A percentile compares a stretch with the other conserved stretches of the same genome.
Conservation (phyloP, 2,329 filamentous ascomycete species). For the Ophiostoma piceae region DNA sequence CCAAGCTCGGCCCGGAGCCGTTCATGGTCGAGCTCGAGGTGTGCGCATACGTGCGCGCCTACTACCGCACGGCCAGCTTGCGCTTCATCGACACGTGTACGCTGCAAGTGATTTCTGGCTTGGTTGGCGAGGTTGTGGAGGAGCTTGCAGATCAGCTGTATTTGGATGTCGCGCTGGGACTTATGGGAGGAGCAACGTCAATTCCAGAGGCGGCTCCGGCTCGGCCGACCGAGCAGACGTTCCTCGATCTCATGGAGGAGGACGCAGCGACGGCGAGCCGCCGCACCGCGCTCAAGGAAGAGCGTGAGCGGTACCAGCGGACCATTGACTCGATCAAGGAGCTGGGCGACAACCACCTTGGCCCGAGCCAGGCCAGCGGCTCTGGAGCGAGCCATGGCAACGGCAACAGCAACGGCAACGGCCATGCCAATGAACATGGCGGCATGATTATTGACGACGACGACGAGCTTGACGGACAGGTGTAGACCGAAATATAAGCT, state of each 20-base stretch:
- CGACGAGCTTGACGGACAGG: conserved; percentile 3
- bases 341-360: conserved; percentile 27
- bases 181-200: conserved; percentile 31
- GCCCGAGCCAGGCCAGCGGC: neutral
- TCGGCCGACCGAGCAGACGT: conserved; percentile 28
- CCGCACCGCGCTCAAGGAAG: conserved; percentile 33
- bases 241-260: conserved; percentile 37
- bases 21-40: conserved; percentile 58
- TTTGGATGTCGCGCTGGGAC: conserved; percentile 42
- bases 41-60: conserved; percentile 59
- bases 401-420: neutral
- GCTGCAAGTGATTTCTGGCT: conserved; percentile 45
- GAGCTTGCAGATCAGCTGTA: conserved; percentile 37
- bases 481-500: neutral
- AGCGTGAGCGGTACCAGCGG: conserved; percentile 34
- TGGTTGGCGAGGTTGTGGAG: conserved; percentile 43
- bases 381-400: neutral
- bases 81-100: conserved; percentile 57
- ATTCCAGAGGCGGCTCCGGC: neutral
- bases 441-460: conserved; percentile 7
- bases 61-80: conserved; percentile 61
- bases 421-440: neutral
- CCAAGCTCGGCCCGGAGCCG: conserved; percentile 51
- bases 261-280: conserved; percentile 33
- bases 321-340: conserved; percentile 36